phyloP scores from a whole-genome alignment of 2,329 filamentous ascomycete species.

The Chaetomium sp. region DNA sequence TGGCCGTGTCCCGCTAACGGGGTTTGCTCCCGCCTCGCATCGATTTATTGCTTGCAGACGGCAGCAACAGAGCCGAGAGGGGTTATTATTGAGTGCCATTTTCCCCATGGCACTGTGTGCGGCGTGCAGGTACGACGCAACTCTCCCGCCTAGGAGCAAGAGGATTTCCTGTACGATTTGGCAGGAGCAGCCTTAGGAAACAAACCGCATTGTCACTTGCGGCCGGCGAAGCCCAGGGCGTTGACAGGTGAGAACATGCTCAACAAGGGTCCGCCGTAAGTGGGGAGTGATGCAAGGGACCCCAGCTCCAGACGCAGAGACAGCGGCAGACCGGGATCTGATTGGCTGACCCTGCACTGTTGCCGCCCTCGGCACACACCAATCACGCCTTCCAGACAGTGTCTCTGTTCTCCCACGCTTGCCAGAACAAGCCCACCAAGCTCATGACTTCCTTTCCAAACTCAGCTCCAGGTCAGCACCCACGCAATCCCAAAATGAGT shows the following conservation, averaged over 20 bases:
- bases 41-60: slow-evolving; percentile 5
- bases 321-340: slow-evolving; percentile 23
- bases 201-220: slow-evolving; percentile 16
- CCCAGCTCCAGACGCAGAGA: slow-evolving; percentile 20
- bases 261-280: slow-evolving; percentile 4
- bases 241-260: slow-evolving; percentile 21
- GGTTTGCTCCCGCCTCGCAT: neutral
- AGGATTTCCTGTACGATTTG: neutral
- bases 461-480: too few species aligned
- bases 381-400: slow-evolving; percentile 24
- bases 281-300: slow-evolving; percentile 10
- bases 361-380: slow-evolving; percentile 34
- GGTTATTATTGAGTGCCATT: neutral
- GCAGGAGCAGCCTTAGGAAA: too few species aligned
- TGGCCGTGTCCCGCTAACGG: neutral
- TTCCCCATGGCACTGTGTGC: neutral
- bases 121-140: neutral
- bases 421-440: neutral
- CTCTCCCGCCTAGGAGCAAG: neutral
- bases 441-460: neutral
- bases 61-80: slow-evolving; percentile 1
- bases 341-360: slow-evolving; percentile 32
- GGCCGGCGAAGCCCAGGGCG: slow-evolving; percentile 19
- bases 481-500: neutral
- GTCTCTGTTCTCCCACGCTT: neutral